These are phyloP conservation scores for Nidularia pulvinata DNA, from an alignment of 768 basidiomycete genomes.

Conservation along the genomic window DNA sequence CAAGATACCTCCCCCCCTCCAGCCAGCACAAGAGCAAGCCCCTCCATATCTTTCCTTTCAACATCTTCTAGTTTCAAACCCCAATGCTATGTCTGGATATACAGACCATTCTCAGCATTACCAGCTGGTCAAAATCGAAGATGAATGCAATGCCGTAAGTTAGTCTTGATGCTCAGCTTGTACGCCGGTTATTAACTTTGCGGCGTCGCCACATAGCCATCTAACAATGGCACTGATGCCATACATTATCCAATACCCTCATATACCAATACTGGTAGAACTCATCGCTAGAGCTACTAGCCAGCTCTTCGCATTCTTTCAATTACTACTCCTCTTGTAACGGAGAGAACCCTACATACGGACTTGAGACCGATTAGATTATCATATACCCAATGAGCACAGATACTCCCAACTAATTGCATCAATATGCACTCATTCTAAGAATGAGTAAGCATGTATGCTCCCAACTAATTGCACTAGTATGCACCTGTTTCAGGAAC, in stretches of 20 bases:
- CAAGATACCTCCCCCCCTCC: slow-evolving; percentile 46
- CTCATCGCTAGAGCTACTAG: slow-evolving; percentile 48
- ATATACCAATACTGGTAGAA: slow-evolving; percentile 42
- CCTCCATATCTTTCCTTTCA: slow-evolving; percentile 50
- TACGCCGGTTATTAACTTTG: too few species aligned
- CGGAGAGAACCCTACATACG: too few species aligned
- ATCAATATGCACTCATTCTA: too few species aligned
- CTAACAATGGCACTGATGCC: slow-evolving; percentile 21
- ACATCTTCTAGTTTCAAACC: slow-evolving; percentile 38
- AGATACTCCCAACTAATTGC: too few species aligned
- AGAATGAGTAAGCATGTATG: too few species aligned
- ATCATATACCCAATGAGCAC: not conserved
- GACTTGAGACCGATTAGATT: not conserved
- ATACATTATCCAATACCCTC: slow-evolving; percentile 46
- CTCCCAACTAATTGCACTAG: too few species aligned
- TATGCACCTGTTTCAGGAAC: too few species aligned
- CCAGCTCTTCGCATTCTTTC: not conserved
- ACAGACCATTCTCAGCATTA: slow-evolving; percentile 40
- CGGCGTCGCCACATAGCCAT: not conserved
- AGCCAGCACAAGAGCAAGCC: slow-evolving; percentile 72
- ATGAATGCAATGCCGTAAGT: slow-evolving; percentile 58
- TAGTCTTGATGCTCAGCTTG: slow-evolving; percentile 7
- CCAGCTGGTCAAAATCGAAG: slow-evolving; percentile 64
- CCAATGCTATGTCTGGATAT: slow-evolving; percentile 35
- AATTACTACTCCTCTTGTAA: too few species aligned